These are phyloP conservation scores for Fusarium napiforme DNA, from an alignment of 2,329 filamentous ascomycete species.

Conservation along the genomic window DNA sequence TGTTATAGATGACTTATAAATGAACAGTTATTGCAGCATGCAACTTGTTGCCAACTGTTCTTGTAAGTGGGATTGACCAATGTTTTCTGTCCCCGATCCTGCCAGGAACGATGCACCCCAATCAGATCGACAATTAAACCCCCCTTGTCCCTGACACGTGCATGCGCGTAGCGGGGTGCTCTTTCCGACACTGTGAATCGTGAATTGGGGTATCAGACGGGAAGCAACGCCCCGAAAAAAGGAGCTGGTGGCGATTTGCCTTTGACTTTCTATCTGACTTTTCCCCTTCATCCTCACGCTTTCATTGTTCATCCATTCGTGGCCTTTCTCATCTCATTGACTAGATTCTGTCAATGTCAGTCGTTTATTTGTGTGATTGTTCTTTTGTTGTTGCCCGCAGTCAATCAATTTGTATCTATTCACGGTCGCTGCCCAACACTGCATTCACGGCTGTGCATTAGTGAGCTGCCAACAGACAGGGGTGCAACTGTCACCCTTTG, in stretches of 20 bases:
- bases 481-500: conserved; percentile 13
- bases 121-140: conserved; percentile 30
- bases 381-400: conserved; percentile 15
- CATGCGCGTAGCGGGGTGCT: conserved; percentile 49
- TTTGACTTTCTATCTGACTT: conserved; percentile 10
- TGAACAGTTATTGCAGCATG: background rate
- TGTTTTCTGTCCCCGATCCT: background rate
- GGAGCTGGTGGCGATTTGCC: conserved; percentile 44
- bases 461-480: conserved; percentile 20
- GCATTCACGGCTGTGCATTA: conserved; percentile 31
- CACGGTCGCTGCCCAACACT: conserved; percentile 20
- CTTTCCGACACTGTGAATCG: conserved; percentile 43
- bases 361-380: conserved; percentile 6
- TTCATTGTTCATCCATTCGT: conserved; percentile 13
- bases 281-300: conserved; percentile 10
- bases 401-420: conserved; percentile 12
- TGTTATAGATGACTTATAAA: background rate
- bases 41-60: background rate
- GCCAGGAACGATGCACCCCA: conserved; percentile 29
- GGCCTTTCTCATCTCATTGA: background rate
- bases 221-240: conserved; percentile 34
- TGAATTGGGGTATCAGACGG: conserved; percentile 41
- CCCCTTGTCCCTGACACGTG: conserved; percentile 41
- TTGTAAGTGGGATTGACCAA: background rate
- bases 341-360: background rate